A percentile compares a stretch with the other conserved stretches of the same genome.
Conservation (phyloP, 2,329 filamentous ascomycete genomes). For the Pyricularia sp. region DNA sequence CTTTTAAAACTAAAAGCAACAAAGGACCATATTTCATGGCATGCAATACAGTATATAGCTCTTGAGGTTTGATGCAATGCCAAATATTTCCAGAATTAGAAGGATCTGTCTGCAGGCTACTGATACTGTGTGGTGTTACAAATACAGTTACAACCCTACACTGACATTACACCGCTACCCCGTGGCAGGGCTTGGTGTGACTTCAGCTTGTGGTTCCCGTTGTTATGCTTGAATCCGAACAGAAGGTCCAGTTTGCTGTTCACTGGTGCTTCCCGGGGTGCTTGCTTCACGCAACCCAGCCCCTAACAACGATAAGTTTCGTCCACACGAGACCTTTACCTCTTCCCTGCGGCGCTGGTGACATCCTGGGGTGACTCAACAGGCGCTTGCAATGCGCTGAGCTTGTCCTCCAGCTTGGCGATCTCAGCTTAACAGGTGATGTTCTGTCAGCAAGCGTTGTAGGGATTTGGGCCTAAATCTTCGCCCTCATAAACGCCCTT, state of each 20-base stretch:
- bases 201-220: no score
- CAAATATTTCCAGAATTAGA: neutral
- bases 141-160: neutral
- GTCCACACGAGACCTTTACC: neutral
- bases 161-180: neutral
- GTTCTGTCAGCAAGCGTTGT: neutral
- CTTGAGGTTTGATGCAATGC: neutral
- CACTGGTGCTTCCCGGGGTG: neutral
- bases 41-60: neutral
- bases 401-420: slow-evolving; percentile 25
- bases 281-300: neutral
- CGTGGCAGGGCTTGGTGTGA: no score
- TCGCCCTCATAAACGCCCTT: neutral
- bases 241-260: neutral
- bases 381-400: slow-evolving; percentile 22
- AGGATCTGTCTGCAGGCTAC: neutral
- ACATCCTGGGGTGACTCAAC: neutral
- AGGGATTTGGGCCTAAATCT: no score
- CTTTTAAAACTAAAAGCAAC: neutral
- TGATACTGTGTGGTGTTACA: neutral
- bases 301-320: neutral
- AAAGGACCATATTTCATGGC: neutral
- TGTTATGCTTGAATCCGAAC: no score
- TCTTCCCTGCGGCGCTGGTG: neutral
- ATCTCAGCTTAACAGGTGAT: slow-evolving; percentile 15